A percentile compares a stretch with the other conserved stretches of the same genome.
Evolutionary conservation across 163 green algal genomes (phyloP).

Genomic region (Scenedesmus sp.): DNA sequence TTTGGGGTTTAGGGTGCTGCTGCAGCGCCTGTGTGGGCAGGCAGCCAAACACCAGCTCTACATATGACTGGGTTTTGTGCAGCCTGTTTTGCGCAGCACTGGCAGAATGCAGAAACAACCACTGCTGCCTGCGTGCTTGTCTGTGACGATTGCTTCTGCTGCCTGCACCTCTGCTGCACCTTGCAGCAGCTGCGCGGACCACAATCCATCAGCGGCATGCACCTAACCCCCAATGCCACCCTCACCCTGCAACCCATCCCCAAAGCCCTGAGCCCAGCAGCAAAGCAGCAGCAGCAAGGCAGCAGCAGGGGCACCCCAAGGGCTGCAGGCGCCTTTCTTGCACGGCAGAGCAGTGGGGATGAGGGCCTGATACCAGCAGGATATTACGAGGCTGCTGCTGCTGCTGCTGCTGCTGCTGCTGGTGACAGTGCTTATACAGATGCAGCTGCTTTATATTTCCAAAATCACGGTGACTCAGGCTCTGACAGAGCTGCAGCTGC

Average conservation of each 20-base stretch:
- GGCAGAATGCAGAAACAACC: too few species aligned
- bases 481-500: neutral
- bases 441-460: neutral
- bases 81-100: too few species aligned
- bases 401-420: neutral
- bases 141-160: too few species aligned
- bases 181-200: neutral
- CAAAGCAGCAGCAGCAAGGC: slow-evolving; percentile 57
- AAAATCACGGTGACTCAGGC: neutral
- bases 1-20: too few species aligned
- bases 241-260: neutral
- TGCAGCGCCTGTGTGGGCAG: too few species aligned
- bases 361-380: neutral
- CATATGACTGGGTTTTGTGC: too few species aligned
- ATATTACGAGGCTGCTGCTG: too few species aligned
- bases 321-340: slow-evolving; percentile 7
- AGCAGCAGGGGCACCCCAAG: neutral
- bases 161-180: neutral
- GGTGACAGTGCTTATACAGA: neutral
- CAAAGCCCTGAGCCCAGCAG: neutral
- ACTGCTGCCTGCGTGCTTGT: too few species aligned
- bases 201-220: neutral
- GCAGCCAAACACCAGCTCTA: too few species aligned
- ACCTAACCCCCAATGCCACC: neutral
- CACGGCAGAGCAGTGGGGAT: slow-evolving; percentile 52